Base-by-base conservation (phyloP, 805 yeast genomes). In the Myxozyma udenii region DNA sequence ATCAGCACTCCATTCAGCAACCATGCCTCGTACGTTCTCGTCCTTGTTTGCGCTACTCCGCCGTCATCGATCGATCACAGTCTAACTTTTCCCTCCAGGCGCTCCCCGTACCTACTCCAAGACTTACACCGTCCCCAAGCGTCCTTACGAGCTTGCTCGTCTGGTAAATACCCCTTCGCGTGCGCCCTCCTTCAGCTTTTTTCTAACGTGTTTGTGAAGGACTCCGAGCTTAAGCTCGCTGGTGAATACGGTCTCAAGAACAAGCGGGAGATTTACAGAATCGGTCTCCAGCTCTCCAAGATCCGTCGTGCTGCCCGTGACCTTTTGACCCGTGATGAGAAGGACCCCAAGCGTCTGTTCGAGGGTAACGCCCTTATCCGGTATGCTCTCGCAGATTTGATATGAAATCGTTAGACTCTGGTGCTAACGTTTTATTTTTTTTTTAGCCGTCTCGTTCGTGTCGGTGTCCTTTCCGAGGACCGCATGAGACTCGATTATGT, bases 261-360 rank as follows among this genome's bases (percentile, higher is more conserved):
- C 96, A 93, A 93, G 91, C 87, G 95, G 77, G 98, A 93, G 81
- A 88, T 93, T 77, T 93, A 93, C 95, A 89, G 98, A 86, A 90
- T 93, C 76, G 95, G 95, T 77, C 87, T 86, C 84, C 98, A 93
- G 81, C 87, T 93, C 73, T 93, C 98, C 64, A 93, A 93, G 85
- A 91, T 93, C 75, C 90, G 98, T 83, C 89, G 98, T 83, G 98
- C 98, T 77, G 98, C 98, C 74, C 95, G 98, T 86, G 98, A 93
- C 74, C 82, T 93, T 72, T 85, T 93, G 78, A 93, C 98, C 83
- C 89, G 96, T 83, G 98, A 93, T 73, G 98, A 93, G 83, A 93
- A 93, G 85, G 98, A 93, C 79, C 97, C 96, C 85, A 93, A 90
- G 88, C 89, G 98, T 83, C 85, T 93, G 73, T 93, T 93, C 83